Percentiles rank a stretch among this genome's conserved stretches.
Conservation (phyloP, 2,329 filamentous ascomycete genomes). For the Neoascochyta sp. region DNA sequence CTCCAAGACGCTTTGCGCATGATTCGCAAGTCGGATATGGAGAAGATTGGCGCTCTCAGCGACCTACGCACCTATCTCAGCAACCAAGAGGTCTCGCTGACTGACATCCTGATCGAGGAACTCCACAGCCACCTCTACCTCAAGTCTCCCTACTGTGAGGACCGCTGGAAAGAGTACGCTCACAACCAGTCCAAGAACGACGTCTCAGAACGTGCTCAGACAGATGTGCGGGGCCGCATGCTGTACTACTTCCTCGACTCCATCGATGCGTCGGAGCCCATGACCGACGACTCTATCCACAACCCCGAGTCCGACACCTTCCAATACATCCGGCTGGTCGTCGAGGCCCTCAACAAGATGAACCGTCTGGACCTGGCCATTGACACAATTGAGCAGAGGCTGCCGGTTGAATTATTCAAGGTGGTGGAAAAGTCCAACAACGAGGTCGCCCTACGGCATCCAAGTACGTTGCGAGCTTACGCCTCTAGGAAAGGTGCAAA, state of each 20-base stretch:
- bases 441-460: slow-evolving; percentile 89
- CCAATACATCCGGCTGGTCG: slow-evolving; percentile 80
- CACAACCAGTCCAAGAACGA: slow-evolving; percentile 57
- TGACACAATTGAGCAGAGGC: slow-evolving; percentile 83
- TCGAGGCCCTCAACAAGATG: slow-evolving; percentile 87
- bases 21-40: slow-evolving; percentile 81
- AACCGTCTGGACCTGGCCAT: slow-evolving; percentile 81
- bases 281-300: slow-evolving; percentile 83
- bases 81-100: slow-evolving; percentile 87
- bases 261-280: slow-evolving; percentile 52
- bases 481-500: slow-evolving; percentile 55
- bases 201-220: slow-evolving; percentile 29
- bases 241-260: slow-evolving; percentile 56
- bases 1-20: slow-evolving; percentile 81
- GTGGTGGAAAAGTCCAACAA: slow-evolving; percentile 94
- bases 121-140: slow-evolving; percentile 95
- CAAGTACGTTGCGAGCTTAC: slow-evolving; percentile 63
- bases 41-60: slow-evolving; percentile 81
- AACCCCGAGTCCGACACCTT: slow-evolving; percentile 97
- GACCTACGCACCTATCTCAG: slow-evolving; percentile 84
- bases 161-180: slow-evolving; percentile 83
- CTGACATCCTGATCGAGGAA: slow-evolving; percentile 95
- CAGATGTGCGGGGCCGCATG: slow-evolving; percentile 48
- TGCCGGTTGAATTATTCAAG: slow-evolving; percentile 89
- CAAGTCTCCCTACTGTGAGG: slow-evolving; percentile 95